Percentiles rank a stretch among this genome's conserved stretches.
These are phyloP conservation scores for Phaffomyces opuntiae DNA, from an alignment of 805 yeast species.

Conservation along the genomic window DNA sequence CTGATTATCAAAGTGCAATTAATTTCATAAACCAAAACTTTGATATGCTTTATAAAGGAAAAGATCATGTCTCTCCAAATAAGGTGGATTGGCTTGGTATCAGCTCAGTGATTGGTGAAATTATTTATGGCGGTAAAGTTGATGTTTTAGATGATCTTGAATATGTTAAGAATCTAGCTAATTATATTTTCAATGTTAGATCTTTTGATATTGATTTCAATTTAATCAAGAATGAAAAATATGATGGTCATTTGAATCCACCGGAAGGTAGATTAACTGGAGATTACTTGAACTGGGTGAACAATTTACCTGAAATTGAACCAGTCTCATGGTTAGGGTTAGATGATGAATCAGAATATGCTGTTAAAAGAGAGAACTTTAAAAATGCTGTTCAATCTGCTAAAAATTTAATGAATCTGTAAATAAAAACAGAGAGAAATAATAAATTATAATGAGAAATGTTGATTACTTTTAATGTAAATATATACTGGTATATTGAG, in stretches of 20 bases:
- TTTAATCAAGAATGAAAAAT: conserved; percentile 27
- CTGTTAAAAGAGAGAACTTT: conserved; percentile 18
- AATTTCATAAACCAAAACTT: conserved; percentile 38
- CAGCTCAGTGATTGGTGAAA: conserved; percentile 39
- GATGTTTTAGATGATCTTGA: conserved; percentile 34
- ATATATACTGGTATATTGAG: too few species aligned
- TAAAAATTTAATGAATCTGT: not conserved
- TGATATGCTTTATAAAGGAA: conserved; percentile 18
- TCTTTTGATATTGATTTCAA: conserved; percentile 38
- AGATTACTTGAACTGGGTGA: conserved; percentile 43
- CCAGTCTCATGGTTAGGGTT: conserved; percentile 51
- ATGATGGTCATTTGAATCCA: conserved; percentile 13
- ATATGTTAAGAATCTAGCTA: conserved; percentile 29
- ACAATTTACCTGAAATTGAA: conserved; percentile 41
- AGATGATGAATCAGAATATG: conserved; percentile 34
- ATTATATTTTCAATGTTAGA: conserved; percentile 29
- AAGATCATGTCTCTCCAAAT: conserved; percentile 34
- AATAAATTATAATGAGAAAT: too few species aligned
- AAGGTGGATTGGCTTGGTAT: conserved; percentile 50
- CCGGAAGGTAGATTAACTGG: conserved; percentile 41
- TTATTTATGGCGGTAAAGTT: conserved; percentile 62
- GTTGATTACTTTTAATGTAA: too few species aligned
- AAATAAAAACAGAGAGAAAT: not conserved
- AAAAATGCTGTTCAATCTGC: not conserved
- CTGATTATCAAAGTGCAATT: conserved; percentile 54